phyloP scores from a whole-genome alignment of 1,139 yeast species.

The Sporopachydermia cereana region DNA sequence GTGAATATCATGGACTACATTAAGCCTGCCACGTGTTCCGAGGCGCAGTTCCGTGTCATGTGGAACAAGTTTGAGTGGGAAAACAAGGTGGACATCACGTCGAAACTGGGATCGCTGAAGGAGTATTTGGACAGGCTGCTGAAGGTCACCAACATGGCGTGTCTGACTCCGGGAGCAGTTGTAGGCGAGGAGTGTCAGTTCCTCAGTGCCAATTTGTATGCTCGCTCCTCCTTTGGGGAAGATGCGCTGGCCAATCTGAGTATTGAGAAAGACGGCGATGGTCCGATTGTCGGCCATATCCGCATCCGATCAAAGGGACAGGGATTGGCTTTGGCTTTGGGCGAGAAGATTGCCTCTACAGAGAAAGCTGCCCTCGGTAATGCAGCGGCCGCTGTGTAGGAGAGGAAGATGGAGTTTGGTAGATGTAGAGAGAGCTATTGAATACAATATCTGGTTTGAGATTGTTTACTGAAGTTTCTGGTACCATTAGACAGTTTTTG shows the following conservation, averaged over 20 bases:
- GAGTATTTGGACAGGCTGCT: conserved; percentile 70
- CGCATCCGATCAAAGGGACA: conserved; percentile 97
- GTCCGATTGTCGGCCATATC: conserved; percentile 85
- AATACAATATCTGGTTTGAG: too few species aligned
- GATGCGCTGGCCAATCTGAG: conserved; percentile 95
- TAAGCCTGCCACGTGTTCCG: conserved; percentile 85
- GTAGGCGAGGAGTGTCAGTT: conserved; percentile 83
- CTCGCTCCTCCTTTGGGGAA: conserved; percentile 91
- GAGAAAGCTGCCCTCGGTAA: conserved; percentile 7
- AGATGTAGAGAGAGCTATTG: too few species aligned
- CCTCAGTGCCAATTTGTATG: conserved; percentile 87
- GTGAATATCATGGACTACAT: conserved; percentile 97
- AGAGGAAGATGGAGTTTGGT: too few species aligned
- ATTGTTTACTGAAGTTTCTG: too few species aligned
- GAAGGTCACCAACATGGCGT: conserved; percentile 85
- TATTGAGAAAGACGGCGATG: conserved; percentile 68
- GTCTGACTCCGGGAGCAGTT: conserved; percentile 85
- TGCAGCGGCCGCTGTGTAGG: too few species aligned
- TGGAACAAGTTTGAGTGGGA: conserved; percentile 99
- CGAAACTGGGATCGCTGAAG: conserved; percentile 50
- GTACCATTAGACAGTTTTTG: too few species aligned
- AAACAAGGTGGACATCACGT: conserved; percentile 85
- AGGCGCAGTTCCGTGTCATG: conserved; percentile 87
- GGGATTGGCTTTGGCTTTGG: conserved; percentile 89
- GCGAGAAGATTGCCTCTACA: conserved; percentile 78